Evolutionary conservation across 2,329 filamentous ascomycete genomes (phyloP), one percentile per base, ranked within the genome.

Genomic region (Fusarium chuoi): DNA sequence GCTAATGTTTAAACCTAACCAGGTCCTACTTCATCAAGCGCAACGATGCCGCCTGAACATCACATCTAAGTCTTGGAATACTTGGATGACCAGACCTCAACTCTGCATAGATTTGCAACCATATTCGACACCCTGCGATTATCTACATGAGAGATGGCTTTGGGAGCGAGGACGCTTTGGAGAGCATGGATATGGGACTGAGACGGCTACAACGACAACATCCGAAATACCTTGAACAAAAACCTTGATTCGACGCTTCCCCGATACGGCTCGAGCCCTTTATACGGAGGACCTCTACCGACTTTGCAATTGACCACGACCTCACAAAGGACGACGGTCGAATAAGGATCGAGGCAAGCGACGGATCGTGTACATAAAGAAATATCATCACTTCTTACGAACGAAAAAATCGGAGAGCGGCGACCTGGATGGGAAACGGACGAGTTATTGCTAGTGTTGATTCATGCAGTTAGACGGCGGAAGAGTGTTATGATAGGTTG

Each of bases 1-100:
- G 20, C 67, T 76, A 48, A 71, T 44, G 18, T 30, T 39, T 30
- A 30, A 15, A 17, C 33, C 48, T 46, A 39, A 44, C 17, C 36
- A 90, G 89, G 83, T 87, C 89, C 36, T 91, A 90, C 80, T 90
- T 90, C 68, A 90, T 91, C 74, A 85, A 84, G 72, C 84, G 85
- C 70, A 90, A 89, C 70, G 83, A 87, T 65, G 71, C 77, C 35
- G 78, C 80, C 58, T 84, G 78, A 83, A 20, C 33, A 38, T 63
- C 15, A 28, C 26, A 30, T 33, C 26, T 49, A 65, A 38, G 54
- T 55, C 65, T 62, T 38, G 71, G 24, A 55, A 56, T 54, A 60
- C 42, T 51, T 28, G 52, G 44, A 57, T 39, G 36, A 68, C 33
- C 64, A 45, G 48, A 49, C 55, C 39, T 46, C 56, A 62, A 57